Evolutionary conservation across 2,329 filamentous ascomycete genomes (phyloP).

Genomic region (Magnaporthales sp.): DNA sequence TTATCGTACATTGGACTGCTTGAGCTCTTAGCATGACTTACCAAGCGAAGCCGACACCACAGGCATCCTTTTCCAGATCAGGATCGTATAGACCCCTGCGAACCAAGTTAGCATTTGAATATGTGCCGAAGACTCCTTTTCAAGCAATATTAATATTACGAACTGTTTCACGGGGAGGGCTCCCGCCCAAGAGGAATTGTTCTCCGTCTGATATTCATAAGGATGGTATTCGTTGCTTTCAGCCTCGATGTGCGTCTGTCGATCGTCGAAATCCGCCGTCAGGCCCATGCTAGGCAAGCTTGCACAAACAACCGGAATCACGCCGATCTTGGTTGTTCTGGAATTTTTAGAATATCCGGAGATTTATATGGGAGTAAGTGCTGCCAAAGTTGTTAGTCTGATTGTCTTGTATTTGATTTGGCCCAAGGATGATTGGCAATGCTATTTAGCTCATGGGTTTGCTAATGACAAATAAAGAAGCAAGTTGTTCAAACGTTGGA

Average conservation of each 20-base stretch:
- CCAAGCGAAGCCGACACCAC: conserved; percentile 98
- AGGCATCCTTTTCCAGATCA: conserved; percentile 95
- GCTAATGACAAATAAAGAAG: not conserved
- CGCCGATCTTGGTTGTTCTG: not conserved
- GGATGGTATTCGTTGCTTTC: conserved; percentile 52
- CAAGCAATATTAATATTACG: conserved; percentile 17
- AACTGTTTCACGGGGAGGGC: conserved; percentile 91
- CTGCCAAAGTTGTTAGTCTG: not conserved
- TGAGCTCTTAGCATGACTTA: conserved; percentile 28
- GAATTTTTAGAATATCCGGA: not conserved
- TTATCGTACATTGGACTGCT: not conserved
- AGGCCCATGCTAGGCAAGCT: conserved; percentile 61
- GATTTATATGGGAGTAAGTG: too few relatives aligned
- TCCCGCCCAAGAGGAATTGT: conserved; percentile 84
- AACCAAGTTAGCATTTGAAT: conserved; percentile 3
- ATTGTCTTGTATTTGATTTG: not conserved
- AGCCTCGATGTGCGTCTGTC: conserved; percentile 53
- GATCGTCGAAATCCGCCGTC: conserved; percentile 59
- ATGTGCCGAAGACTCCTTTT: too few relatives aligned
- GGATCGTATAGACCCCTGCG: conserved; percentile 83
- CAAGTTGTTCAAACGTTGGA: not conserved
- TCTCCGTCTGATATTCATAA: conserved; percentile 83
- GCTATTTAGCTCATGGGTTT: not conserved
- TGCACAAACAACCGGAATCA: conserved; percentile 10
- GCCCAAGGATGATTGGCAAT: too few relatives aligned